Percentiles rank a stretch among this genome's conserved stretches.
Evolutionary conservation across 2,329 filamentous ascomycete genomes (phyloP).

Genomic region (Trichoderma oligosporum): DNA sequence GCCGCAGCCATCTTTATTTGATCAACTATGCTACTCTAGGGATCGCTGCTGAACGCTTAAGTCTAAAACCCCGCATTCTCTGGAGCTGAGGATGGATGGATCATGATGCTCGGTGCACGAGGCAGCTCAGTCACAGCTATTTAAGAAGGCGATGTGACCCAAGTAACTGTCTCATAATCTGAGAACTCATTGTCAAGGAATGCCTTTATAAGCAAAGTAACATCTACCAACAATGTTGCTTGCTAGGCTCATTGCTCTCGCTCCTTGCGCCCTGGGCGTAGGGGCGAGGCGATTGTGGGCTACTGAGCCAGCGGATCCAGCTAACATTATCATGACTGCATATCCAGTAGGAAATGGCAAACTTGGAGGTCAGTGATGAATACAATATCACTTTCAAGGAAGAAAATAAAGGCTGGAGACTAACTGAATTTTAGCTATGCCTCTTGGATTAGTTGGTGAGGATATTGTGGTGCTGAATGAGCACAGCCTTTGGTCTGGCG

Average conservation of each 20-base stretch:
- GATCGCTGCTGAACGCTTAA: neutral
- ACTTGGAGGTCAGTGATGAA: constrained; percentile 19
- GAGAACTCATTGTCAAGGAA: neutral
- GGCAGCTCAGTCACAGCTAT: neutral
- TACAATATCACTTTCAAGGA: neutral
- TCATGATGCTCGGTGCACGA: neutral
- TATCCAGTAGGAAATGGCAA: constrained; percentile 24
- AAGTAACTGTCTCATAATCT: too few relatives aligned
- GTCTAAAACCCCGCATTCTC: constrained; percentile 1
- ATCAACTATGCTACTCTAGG: neutral
- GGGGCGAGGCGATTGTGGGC: constrained; percentile 7
- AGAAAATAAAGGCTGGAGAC: neutral
- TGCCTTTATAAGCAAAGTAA: neutral
- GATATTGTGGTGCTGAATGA: constrained; percentile 21
- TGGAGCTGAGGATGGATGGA: neutral
- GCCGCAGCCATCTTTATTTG: neutral
- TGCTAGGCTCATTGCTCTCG: neutral
- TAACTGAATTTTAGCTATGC: constrained; percentile 20
- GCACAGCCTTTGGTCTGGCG: constrained; percentile 24
- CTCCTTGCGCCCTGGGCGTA: constrained; percentile 2
- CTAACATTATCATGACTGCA: constrained; percentile 22
- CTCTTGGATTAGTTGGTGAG: constrained; percentile 18
- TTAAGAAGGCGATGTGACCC: neutral
- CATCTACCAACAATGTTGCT: neutral
- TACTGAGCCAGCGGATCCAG: constrained; percentile 8